A percentile compares a stretch with the other conserved stretches of the same genome.
phyloP scores from a whole-genome alignment of 169 alveolate genomes.

The Eimeria nieschulzi region DNA sequence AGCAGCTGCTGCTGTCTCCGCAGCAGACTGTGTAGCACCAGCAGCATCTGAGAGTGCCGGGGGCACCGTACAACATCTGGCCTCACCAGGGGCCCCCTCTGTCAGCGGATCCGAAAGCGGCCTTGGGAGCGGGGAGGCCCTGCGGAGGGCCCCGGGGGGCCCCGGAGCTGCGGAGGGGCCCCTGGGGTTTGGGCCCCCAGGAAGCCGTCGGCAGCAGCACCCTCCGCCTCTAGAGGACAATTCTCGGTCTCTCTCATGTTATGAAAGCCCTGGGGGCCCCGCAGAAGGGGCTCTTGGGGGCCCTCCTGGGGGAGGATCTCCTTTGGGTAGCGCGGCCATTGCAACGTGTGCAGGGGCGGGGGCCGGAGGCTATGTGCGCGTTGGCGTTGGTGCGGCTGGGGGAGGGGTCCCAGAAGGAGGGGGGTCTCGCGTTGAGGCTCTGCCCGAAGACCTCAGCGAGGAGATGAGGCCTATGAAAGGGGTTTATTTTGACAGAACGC shows the following conservation, averaged over 20 bases:
- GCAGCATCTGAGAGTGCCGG: neutral
- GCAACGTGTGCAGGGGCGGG: neutral
- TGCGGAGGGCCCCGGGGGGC: neutral
- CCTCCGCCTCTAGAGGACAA: neutral
- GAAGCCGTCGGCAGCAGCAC: conserved; percentile 2
- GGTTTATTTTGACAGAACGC: conserved; percentile 64
- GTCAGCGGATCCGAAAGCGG: neutral
- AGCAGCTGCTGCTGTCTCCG: neutral
- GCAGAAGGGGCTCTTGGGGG: conserved; percentile 13
- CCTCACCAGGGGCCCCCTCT: neutral
- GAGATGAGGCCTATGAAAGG: conserved; percentile 66
- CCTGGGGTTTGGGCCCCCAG: neutral
- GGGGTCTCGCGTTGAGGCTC: neutral
- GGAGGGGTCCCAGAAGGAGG: neutral
- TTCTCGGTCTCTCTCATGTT: neutral
- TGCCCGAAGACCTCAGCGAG: conserved; percentile 14
- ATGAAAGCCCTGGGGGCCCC: conserved; percentile 10
- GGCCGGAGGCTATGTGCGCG: neutral
- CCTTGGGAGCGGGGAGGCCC: neutral
- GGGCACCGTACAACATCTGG: neutral
- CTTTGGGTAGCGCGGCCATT: neutral
- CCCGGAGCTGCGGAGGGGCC: neutral
- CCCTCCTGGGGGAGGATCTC: neutral
- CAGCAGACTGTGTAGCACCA: neutral
- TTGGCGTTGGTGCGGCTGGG: neutral